phyloP scores from a whole-genome alignment of 768 basidiomycete genomes.

The Leccinum arenicola region DNA sequence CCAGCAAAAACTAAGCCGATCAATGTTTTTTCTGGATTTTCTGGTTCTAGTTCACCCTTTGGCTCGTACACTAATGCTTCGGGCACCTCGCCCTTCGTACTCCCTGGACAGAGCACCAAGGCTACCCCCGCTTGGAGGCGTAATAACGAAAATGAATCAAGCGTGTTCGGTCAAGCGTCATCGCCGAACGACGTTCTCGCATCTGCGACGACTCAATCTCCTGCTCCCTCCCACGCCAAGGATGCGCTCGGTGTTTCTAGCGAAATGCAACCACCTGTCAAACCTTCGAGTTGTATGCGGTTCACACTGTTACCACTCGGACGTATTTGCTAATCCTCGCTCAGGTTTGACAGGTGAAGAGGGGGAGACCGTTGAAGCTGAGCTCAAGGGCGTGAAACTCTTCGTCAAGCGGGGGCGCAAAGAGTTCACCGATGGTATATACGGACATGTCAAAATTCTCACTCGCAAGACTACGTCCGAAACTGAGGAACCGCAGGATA shows the following conservation, averaged over 20 bases:
- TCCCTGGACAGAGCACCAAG: constrained; percentile 13
- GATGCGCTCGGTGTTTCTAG: neutral
- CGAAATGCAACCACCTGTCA: neutral
- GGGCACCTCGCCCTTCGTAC: constrained; percentile 24
- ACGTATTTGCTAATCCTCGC: constrained; percentile 1
- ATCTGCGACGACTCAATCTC: neutral
- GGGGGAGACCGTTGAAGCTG: constrained; percentile 52
- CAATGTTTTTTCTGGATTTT: constrained; percentile 41
- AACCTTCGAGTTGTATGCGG: constrained; percentile 12
- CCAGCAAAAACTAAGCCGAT: constrained; percentile 7
- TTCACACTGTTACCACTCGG: neutral
- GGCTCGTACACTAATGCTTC: constrained; percentile 26
- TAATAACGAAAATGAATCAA: constrained; percentile 6
- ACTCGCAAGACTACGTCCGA: constrained; percentile 26
- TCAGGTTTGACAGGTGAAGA: constrained; percentile 59
- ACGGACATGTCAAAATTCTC: constrained; percentile 60
- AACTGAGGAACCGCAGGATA: neutral
- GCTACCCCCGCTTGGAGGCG: constrained; percentile 28
- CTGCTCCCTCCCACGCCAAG: constrained; percentile 1
- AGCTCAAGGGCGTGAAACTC: constrained; percentile 60
- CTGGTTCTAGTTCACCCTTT: constrained; percentile 36
- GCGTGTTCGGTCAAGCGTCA: constrained; percentile 9
- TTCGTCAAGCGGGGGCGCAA: constrained; percentile 39
- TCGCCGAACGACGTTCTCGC: constrained; percentile 21
- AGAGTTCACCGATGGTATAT: constrained; percentile 57